These are phyloP conservation scores for Dicorynia guianensis DNA, from an alignment of 306 rosid species.

Conservation along the genomic window DNA sequence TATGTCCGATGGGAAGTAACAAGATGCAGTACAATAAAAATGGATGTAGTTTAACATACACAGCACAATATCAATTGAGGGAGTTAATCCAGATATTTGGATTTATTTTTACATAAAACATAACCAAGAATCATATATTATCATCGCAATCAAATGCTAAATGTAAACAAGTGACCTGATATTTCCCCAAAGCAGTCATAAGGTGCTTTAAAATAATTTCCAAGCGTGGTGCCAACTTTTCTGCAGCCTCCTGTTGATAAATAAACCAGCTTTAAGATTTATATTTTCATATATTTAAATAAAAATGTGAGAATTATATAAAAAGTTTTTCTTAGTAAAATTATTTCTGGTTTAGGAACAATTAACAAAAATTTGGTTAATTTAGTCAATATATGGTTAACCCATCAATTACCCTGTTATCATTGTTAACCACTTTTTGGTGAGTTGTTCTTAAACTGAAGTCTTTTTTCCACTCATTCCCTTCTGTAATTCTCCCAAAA, in stretches of 20 bases:
- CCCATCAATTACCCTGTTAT: too few relatives aligned
- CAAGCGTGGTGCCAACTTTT: slow-evolving; percentile 87
- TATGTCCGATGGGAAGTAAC: slow-evolving; percentile 5
- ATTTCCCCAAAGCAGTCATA: slow-evolving; percentile 91
- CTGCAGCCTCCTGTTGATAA: slow-evolving; percentile 86
- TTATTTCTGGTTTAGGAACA: too few relatives aligned
- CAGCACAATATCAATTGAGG: neutral
- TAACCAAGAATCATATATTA: slow-evolving; percentile 6
- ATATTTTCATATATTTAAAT: neutral
- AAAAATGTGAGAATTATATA: too few relatives aligned
- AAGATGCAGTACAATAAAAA: slow-evolving; percentile 1
- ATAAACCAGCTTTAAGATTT: slow-evolving; percentile 38
- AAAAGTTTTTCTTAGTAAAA: too few relatives aligned
- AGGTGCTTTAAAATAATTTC: slow-evolving; percentile 88
- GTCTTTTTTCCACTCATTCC: too few relatives aligned
- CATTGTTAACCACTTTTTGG: too few relatives aligned
- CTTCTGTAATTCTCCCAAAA: too few relatives aligned
- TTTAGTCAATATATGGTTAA: too few relatives aligned
- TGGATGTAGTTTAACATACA: too few relatives aligned
- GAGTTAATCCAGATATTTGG: neutral
- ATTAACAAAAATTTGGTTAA: too few relatives aligned
- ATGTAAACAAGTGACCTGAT: slow-evolving; percentile 73
- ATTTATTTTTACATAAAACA: slow-evolving; percentile 36
- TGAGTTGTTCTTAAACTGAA: too few relatives aligned
- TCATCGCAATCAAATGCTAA: slow-evolving; percentile 11